A percentile compares a stretch with the other conserved stretches of the same genome.
These are phyloP conservation scores for Daldinia caldariorum DNA, from an alignment of 495 filamentous ascomycete species.

Conservation along the genomic window DNA sequence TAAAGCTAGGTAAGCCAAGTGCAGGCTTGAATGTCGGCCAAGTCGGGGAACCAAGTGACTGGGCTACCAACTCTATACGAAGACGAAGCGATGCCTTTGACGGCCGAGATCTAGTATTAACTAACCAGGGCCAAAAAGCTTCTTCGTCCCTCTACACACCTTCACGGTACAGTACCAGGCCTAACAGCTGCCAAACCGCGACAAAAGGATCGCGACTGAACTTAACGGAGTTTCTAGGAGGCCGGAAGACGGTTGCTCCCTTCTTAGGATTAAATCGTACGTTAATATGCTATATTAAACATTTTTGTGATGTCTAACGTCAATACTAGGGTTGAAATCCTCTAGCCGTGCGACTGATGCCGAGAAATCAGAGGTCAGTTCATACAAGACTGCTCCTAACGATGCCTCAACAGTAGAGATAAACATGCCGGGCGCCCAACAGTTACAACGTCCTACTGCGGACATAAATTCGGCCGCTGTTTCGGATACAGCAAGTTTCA, in stretches of 20 bases:
- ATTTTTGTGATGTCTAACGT: constrained; percentile 15
- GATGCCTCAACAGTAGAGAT: constrained; percentile 32
- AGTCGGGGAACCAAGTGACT: neutral
- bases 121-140: constrained; percentile 24
- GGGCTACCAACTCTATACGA: neutral
- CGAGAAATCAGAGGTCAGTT: constrained; percentile 45
- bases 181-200: constrained; percentile 37
- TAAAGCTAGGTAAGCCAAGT: neutral
- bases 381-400: constrained; percentile 45
- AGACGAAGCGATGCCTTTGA: neutral
- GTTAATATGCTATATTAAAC: constrained; percentile 6
- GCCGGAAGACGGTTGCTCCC: constrained; percentile 23
- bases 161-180: constrained; percentile 41
- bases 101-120: neutral
- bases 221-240: constrained; percentile 31
- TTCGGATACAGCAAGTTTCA: constrained; percentile 41
- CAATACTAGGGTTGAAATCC: constrained; percentile 28
- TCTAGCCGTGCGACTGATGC: constrained; percentile 40
- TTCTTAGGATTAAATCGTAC: constrained; percentile 35
- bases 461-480: constrained; percentile 28
- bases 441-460: constrained; percentile 2
- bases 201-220: constrained; percentile 32
- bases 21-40: neutral
- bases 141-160: constrained; percentile 42
- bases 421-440: constrained; percentile 12